Evolutionary conservation across 2,329 filamentous ascomycete genomes (phyloP).

Genomic region (Berkeleyomyces rouxiae): DNA sequence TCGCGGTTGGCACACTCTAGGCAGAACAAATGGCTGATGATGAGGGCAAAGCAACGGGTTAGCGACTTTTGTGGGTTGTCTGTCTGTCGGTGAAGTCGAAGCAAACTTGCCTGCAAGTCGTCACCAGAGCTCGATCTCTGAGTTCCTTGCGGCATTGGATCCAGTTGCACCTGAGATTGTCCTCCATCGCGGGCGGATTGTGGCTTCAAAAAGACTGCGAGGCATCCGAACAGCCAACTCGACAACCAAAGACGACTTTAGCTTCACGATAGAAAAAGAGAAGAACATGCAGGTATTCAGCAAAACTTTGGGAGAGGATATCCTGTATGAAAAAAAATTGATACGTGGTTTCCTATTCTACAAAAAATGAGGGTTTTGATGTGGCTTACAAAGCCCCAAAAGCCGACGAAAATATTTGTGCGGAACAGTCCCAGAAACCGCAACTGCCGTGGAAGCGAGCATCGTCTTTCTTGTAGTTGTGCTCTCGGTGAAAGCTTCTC

Average conservation of each 20-base stretch:
- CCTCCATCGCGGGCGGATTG: constrained; percentile 42
- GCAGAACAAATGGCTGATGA: constrained; percentile 67
- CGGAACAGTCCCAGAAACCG: not conserved
- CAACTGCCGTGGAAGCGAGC: no score
- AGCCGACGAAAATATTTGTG: constrained; percentile 18
- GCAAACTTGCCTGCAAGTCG: constrained; percentile 57
- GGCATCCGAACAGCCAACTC: no score
- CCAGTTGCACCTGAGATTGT: constrained; percentile 60
- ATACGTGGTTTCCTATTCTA: not conserved
- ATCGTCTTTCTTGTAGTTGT: no score
- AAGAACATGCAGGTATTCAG: no score
- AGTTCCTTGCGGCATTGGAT: constrained; percentile 59
- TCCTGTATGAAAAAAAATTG: not conserved
- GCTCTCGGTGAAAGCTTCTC: not conserved
- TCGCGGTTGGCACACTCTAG: constrained; percentile 50
- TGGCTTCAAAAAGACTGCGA: no score
- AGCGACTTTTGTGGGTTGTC: not conserved
- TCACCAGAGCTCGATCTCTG: constrained; percentile 59
- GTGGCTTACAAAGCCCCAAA: constrained; percentile 18
- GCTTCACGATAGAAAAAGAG: no score
- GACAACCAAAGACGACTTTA: no score
- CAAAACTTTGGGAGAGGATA: no score
- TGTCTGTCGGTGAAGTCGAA: constrained; percentile 5
- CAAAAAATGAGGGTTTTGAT: not conserved
- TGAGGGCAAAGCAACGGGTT: not conserved